Evolutionary conservation across 1,139 yeast genomes (phyloP).

Genomic region (Meyerozyma smithsonii): DNA sequence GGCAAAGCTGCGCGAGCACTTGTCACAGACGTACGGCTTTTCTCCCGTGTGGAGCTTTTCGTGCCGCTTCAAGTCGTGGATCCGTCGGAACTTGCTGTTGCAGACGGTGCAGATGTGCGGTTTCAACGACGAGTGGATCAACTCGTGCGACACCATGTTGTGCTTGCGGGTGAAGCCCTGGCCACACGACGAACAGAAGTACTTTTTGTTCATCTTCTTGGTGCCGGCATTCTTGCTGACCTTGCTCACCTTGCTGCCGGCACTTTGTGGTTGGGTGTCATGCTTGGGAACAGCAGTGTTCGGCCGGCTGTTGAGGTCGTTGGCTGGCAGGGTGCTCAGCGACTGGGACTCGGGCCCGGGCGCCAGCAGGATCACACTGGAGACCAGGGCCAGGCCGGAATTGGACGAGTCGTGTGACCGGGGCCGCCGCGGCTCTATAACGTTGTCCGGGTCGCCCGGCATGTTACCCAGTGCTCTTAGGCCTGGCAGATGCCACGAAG

Average conservation of each 20-base stretch:
- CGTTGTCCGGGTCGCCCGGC: neutral
- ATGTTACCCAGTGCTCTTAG: too few relatives aligned
- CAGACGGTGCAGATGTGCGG: slow-evolving; percentile 70
- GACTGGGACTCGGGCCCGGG: neutral
- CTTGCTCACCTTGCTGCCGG: neutral
- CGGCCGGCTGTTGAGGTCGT: neutral
- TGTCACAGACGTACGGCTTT: slow-evolving; percentile 58
- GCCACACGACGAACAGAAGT: slow-evolving; percentile 54
- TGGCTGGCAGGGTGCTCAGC: neutral
- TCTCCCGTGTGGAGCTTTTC: slow-evolving; percentile 74
- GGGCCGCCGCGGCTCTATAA: neutral
- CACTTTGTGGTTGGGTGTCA: too few relatives aligned
- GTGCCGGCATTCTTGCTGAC: neutral
- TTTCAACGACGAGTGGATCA: slow-evolving; percentile 63
- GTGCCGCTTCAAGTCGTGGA: slow-evolving; percentile 75
- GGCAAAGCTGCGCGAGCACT: slow-evolving; percentile 66
- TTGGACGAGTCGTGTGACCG: neutral
- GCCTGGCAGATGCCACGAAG: too few relatives aligned
- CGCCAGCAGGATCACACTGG: neutral
- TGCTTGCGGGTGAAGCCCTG: slow-evolving; percentile 68
- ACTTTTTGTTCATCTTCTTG: slow-evolving; percentile 18
- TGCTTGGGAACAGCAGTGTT: too few relatives aligned
- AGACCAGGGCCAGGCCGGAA: neutral
- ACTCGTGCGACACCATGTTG: slow-evolving; percentile 67
- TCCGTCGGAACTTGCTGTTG: slow-evolving; percentile 58